phyloP scores from a whole-genome alignment of 2,329 filamentous ascomycete genomes.

The Aspergillus tubingensis region DNA sequence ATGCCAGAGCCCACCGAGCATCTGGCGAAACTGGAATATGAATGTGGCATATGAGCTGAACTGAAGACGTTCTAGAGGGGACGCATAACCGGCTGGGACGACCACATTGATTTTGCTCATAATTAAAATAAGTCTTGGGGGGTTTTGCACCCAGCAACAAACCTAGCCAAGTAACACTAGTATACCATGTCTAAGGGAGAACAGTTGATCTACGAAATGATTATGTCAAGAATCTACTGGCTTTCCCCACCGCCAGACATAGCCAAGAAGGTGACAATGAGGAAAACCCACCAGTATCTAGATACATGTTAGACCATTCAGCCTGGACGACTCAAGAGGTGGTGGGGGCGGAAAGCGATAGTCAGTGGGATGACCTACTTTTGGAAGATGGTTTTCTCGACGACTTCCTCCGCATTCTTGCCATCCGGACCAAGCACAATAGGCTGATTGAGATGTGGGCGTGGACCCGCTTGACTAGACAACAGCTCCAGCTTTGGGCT shows the following conservation, averaged over 20 bases:
- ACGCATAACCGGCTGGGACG: neutral
- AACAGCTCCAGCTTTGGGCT: conserved; percentile 38
- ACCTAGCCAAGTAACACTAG: neutral
- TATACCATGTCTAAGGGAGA: neutral
- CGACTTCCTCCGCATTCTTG: conserved; percentile 38
- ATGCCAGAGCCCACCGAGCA: neutral
- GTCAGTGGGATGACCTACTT: conserved; percentile 34
- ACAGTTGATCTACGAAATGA: neutral
- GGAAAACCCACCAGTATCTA: conserved; percentile 52
- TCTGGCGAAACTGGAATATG: neutral
- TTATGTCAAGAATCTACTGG: conserved; percentile 12
- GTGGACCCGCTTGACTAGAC: conserved; percentile 31
- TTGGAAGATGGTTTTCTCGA: conserved; percentile 49
- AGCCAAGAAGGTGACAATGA: conserved; percentile 43
- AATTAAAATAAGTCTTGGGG: neutral
- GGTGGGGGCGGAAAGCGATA: neutral
- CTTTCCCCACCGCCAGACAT: conserved; percentile 45
- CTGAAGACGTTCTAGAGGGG: neutral
- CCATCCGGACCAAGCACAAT: conserved; percentile 43
- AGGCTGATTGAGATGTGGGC: conserved; percentile 44
- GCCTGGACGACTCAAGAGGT: neutral
- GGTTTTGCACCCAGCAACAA: neutral
- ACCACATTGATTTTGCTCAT: neutral
- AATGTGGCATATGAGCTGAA: neutral
- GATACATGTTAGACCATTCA: conserved; percentile 10